Evolutionary conservation across 805 yeast species (phyloP).

Genomic region (Lipomyces oligophaga): DNA sequence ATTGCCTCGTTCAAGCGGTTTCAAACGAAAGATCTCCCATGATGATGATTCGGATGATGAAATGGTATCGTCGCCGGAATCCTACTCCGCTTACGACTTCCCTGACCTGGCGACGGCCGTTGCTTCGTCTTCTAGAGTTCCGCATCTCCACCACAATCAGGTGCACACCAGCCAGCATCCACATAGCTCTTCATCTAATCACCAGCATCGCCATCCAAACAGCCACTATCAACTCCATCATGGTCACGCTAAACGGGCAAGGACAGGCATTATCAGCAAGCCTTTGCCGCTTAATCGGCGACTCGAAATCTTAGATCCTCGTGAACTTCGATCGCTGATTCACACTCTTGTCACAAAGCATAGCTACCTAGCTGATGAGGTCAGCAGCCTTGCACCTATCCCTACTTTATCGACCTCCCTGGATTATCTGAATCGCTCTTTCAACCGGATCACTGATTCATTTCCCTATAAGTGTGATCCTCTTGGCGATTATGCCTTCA

Average conservation of each 20-base stretch:
- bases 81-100: constrained; percentile 8
- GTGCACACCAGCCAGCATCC: not conserved
- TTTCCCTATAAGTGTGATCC: constrained; percentile 76
- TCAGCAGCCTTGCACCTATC: constrained; percentile 52
- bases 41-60: constrained; percentile 28
- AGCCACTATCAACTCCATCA: constrained; percentile 2
- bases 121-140: not conserved
- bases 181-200: constrained; percentile 1
- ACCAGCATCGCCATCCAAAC: constrained; percentile 1
- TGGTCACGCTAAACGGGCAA: constrained; percentile 15
- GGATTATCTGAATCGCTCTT: constrained; percentile 47
- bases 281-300: constrained; percentile 59
- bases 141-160: not conserved
- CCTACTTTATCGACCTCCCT: constrained; percentile 55
- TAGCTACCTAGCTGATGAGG: constrained; percentile 57
- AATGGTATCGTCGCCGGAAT: constrained; percentile 23
- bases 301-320: constrained; percentile 63
- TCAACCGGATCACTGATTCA: constrained; percentile 43
- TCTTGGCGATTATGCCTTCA: constrained; percentile 68
- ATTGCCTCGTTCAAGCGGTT: too few species aligned
- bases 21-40: constrained; percentile 13
- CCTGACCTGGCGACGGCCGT: not conserved
- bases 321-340: constrained; percentile 52
- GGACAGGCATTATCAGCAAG: constrained; percentile 44
- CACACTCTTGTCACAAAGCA: constrained; percentile 51